phyloP scores from a whole-genome alignment of 2,329 filamentous ascomycete species.

The Cladosporium sp. region DNA sequence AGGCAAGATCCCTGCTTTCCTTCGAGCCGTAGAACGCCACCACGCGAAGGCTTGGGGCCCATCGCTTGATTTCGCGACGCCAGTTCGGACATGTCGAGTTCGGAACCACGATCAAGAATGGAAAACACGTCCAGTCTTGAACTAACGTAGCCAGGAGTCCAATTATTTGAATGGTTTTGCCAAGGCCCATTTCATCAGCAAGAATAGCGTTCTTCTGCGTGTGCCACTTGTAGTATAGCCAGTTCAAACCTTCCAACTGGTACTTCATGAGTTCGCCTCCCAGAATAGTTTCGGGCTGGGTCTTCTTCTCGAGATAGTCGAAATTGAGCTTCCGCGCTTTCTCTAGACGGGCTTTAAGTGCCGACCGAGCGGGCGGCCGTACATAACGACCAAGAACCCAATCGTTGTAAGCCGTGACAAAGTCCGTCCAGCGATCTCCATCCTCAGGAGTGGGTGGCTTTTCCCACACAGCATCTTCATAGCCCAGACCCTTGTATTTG shows the following conservation, averaged over 20 bases:
- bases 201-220: slow-evolving; percentile 78
- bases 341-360: slow-evolving; percentile 63
- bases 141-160: slow-evolving; percentile 69
- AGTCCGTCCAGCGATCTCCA: slow-evolving; percentile 70
- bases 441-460: slow-evolving; percentile 63
- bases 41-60: slow-evolving; percentile 78
- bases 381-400: slow-evolving; percentile 78
- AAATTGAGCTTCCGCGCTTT: slow-evolving; percentile 58
- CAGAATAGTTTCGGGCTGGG: slow-evolving; percentile 68
- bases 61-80: slow-evolving; percentile 91
- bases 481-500: slow-evolving; percentile 88
- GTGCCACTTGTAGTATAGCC: slow-evolving; percentile 89
- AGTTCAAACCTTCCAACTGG: slow-evolving; percentile 88
- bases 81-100: slow-evolving; percentile 97
- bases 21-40: slow-evolving; percentile 87
- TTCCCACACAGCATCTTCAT: slow-evolving; percentile 91
- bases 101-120: slow-evolving; percentile 87
- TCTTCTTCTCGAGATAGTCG: slow-evolving; percentile 58
- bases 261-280: slow-evolving; percentile 88
- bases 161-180: slow-evolving; percentile 94
- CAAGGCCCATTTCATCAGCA: slow-evolving; percentile 96
- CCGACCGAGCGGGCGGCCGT: slow-evolving; percentile 47
- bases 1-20: slow-evolving; percentile 68
- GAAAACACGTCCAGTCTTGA: slow-evolving; percentile 66
- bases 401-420: slow-evolving; percentile 77